Evolutionary conservation across 2,329 filamentous ascomycete species (phyloP), one percentile per base, ranked within the genome.

Genomic region (Didymella pomorum): DNA sequence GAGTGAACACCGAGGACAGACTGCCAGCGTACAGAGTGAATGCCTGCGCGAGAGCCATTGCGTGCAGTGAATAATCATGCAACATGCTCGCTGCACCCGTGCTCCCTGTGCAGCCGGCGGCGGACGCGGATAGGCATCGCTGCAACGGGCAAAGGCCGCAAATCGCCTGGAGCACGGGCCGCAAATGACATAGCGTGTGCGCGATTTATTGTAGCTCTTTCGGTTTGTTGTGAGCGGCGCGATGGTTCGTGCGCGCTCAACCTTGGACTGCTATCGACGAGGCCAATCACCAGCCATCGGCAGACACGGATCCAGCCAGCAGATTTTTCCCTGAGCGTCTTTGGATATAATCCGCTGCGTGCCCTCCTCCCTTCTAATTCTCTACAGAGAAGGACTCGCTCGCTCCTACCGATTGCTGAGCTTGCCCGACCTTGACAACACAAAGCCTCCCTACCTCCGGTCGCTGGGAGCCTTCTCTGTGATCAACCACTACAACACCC

Each of bases 361-460:
- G 52, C 67, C 63, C 66, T 57, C 66, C 57, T 60, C 49, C 59
- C 49, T 58, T 50, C 48, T 39, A 33, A 55, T 65, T 66, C 59
- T 63, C 65, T 60, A 66, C 68, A 70, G 68, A 69, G 68, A 66
- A 68, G 68, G 68, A 64, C 66, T 65, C 63, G 68, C 68, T 69
- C 67, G 62, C 63, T 63, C 66, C 58, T 70, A 66, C 65, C 56
- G 56, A 58, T 65, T 64, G 62, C 64, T 68, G 66, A 69, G 62
- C 67, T 65, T 65, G 64, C 65, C 61, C 64, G 65, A 69, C 67
- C 64, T 62, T 59, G 60, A 63, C 64, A 66, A 66, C 57, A 46
- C 45, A 56, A 58, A 52, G 41, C 43, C 57, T 58, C 44, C 54
- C 44, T 53, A 26, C 56, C 59, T 60, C 64, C 54, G 58, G 67